These are phyloP conservation scores for Ceratocystis harringtonii DNA, from an alignment of 2,329 filamentous ascomycete species.

Conservation along the genomic window DNA sequence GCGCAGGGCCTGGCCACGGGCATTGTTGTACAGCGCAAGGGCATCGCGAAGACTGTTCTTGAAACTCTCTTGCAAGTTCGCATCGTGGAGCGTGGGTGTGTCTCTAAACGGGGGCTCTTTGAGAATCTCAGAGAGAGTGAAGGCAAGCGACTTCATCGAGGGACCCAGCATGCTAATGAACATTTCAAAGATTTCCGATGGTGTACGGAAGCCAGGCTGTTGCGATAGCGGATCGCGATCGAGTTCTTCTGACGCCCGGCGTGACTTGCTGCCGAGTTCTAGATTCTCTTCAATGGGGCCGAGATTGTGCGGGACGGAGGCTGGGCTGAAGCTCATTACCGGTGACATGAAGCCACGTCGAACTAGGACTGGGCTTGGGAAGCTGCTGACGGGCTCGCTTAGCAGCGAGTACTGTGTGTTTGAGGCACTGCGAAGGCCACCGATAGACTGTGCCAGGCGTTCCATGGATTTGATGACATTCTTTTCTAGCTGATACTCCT, in stretches of 20 bases:
- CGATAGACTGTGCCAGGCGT: slow-evolving; percentile 71
- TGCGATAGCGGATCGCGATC: slow-evolving; percentile 9
- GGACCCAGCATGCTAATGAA: slow-evolving; percentile 84
- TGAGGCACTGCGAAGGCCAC: slow-evolving; percentile 77
- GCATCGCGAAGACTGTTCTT: slow-evolving; percentile 67
- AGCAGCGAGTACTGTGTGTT: slow-evolving; percentile 77
- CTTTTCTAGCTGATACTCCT: slow-evolving; percentile 63
- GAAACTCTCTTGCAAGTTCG: slow-evolving; percentile 66
- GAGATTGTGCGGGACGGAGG: slow-evolving; percentile 21
- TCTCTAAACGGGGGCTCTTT: slow-evolving; percentile 71
- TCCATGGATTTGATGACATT: slow-evolving; percentile 73
- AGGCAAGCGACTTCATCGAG: slow-evolving; percentile 91
- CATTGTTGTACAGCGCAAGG: slow-evolving; percentile 59
- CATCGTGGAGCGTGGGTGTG: slow-evolving; percentile 46
- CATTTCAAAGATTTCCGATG: slow-evolving; percentile 76
- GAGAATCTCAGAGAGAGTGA: slow-evolving; percentile 76
- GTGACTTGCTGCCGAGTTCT: slow-evolving; percentile 2
- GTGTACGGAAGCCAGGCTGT: slow-evolving; percentile 36
- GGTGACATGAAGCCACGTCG: slow-evolving; percentile 11
- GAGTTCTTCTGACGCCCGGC: slow-evolving; percentile 12
- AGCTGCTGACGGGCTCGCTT: slow-evolving; percentile 34
- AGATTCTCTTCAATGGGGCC: slow-evolving; percentile 18
- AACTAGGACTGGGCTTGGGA: not conserved
- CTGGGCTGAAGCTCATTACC: slow-evolving; percentile 16
- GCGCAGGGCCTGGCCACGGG: slow-evolving; percentile 60